A percentile compares a stretch with the other conserved stretches of the same genome.
phyloP scores from a whole-genome alignment of 371 early-diverging fungal species.

The Chytridium lagenaria region DNA sequence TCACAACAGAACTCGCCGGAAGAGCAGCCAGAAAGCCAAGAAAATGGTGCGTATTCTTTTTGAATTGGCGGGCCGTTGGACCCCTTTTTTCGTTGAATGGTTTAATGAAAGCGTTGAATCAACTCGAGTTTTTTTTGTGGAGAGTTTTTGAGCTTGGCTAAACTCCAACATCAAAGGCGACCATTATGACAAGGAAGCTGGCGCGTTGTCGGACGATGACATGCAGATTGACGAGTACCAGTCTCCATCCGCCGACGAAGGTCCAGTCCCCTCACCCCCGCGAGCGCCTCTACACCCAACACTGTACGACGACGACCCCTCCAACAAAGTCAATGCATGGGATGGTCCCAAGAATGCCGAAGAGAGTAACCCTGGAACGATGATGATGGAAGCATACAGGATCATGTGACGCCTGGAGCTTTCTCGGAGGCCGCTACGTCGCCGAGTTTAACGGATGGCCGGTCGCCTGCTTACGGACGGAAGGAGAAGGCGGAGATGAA shows the following conservation, averaged over 20 bases:
- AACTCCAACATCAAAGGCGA: no score
- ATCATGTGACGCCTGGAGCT: slow-evolving; percentile 5
- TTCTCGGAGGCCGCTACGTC: slow-evolving; percentile 8
- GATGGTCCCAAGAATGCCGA: neutral
- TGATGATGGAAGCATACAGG: slow-evolving; percentile 3
- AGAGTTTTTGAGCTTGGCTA: no score
- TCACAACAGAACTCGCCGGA: no score
- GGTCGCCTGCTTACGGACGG: neutral
- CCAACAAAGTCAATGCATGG: neutral
- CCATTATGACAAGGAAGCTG: neutral
- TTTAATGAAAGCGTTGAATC: no score
- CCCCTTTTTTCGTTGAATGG: no score
- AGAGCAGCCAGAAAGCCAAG: no score
- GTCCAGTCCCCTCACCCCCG: slow-evolving; percentile 6
- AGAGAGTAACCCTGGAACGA: neutral
- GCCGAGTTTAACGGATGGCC: slow-evolving; percentile 15
- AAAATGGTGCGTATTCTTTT: no score
- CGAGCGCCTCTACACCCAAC: slow-evolving; percentile 18
- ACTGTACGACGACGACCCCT: slow-evolving; percentile 2
- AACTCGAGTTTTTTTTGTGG: no score
- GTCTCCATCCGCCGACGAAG: slow-evolving; percentile 5
- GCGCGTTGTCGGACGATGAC: slow-evolving; percentile 10
- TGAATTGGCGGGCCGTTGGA: no score
- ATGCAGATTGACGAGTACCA: slow-evolving; percentile 14
- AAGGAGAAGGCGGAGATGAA: slow-evolving; percentile 7